These are phyloP conservation scores for Fusarium sp. DNA, from an alignment of 2,329 filamentous ascomycete genomes.

Conservation along the genomic window DNA sequence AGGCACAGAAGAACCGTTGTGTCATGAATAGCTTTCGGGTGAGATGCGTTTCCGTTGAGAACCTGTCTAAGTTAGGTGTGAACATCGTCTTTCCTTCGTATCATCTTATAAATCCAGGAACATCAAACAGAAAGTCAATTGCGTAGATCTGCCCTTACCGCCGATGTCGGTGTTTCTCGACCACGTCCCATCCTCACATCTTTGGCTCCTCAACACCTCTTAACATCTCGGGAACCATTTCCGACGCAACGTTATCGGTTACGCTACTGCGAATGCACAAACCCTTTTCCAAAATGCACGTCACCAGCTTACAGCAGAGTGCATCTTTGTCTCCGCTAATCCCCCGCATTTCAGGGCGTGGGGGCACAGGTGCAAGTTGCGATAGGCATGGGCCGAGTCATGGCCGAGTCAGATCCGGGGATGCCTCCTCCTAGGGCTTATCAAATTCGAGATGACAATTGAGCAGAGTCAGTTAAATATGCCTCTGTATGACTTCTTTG, in stretches of 20 bases:
- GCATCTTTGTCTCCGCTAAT: not conserved
- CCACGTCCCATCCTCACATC: not conserved
- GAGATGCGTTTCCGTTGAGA: not conserved
- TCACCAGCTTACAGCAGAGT: not conserved
- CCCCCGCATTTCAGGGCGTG: not conserved
- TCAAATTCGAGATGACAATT: not conserved
- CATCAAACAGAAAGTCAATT: not conserved
- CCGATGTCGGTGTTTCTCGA: not conserved
- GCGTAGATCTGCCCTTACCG: not conserved
- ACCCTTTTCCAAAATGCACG: not conserved
- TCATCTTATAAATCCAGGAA: not conserved
- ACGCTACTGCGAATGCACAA: not conserved
- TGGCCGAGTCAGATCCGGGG: conserved; percentile 1
- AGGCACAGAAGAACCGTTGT: no score
- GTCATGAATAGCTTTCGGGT: not conserved
- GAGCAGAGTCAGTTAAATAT: not conserved
- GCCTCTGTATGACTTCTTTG: not conserved
- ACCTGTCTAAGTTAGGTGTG: not conserved
- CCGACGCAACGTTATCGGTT: not conserved
- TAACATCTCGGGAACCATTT: not conserved
- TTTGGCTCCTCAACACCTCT: not conserved
- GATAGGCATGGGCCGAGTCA: conserved; percentile 5
- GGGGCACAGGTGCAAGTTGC: not conserved
- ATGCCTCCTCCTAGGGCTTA: not conserved
- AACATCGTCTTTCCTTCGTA: not conserved